Evolutionary conservation across 768 basidiomycete genomes (phyloP).

Genomic region (Suillus placidus): DNA sequence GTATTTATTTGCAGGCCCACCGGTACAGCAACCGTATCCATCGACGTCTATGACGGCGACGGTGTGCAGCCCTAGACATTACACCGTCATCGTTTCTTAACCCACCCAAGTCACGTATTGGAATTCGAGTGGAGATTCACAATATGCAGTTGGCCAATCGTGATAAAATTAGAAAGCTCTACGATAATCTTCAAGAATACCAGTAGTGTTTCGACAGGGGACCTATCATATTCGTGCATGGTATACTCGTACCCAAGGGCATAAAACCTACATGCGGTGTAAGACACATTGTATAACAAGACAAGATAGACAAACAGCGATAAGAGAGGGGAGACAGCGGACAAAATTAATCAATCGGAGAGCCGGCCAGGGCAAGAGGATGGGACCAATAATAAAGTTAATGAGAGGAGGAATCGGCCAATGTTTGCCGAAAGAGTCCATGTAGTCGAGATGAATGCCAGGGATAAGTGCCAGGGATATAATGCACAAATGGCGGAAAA

Average conservation of each 20-base stretch:
- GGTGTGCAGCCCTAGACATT: no score
- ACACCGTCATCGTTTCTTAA: no score
- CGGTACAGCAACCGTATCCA: no score
- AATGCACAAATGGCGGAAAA: constrained; percentile 22
- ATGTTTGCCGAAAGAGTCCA: constrained; percentile 17
- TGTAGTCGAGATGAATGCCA: constrained; percentile 25
- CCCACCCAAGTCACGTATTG: no score
- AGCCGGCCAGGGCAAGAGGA: constrained; percentile 8
- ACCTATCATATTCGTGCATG: constrained; percentile 27
- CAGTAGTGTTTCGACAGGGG: constrained; percentile 26
- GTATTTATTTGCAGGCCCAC: no score
- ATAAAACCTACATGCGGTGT: constrained; percentile 25
- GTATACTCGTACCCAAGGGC: constrained; percentile 27
- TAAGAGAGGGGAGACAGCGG: constrained; percentile 22
- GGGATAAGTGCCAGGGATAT: constrained; percentile 30
- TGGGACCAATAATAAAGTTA: constrained; percentile 31
- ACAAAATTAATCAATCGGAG: constrained; percentile 12
- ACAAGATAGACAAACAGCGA: constrained; percentile 25
- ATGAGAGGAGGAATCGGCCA: constrained; percentile 27
- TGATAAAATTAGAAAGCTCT: constrained; percentile 30
- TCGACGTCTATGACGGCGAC: no score
- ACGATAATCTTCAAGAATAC: constrained; percentile 33
- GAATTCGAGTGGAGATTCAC: no score
- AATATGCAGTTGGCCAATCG: not conserved
- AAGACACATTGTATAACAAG: constrained; percentile 18